These are phyloP conservation scores for Cyberlindnera euphorbiae DNA, from an alignment of 805 yeast genomes.

Conservation along the genomic window DNA sequence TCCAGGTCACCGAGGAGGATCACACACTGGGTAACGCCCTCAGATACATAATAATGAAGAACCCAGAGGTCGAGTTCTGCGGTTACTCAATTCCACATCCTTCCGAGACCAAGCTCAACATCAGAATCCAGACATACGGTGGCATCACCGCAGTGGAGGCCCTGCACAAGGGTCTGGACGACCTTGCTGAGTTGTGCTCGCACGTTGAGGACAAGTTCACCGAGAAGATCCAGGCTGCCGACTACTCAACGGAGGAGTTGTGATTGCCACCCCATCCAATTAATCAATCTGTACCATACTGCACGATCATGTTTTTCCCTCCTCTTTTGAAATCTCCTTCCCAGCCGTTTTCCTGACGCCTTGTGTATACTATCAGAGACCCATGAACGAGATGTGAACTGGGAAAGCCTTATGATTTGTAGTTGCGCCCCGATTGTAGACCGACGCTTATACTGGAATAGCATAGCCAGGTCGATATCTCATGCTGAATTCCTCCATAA, in stretches of 20 bases:
- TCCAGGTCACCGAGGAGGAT: slow-evolving; percentile 90
- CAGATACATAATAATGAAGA: slow-evolving; percentile 92
- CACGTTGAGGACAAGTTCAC: slow-evolving; percentile 77
- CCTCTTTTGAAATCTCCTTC: too few species aligned
- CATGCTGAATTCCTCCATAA: too few species aligned
- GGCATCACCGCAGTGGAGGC: slow-evolving; percentile 86
- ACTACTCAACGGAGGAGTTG: slow-evolving; percentile 40
- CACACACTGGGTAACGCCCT: slow-evolving; percentile 94
- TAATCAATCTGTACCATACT: too few species aligned
- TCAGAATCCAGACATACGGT: slow-evolving; percentile 92
- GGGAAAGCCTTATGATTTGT: too few species aligned
- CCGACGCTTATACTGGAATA: too few species aligned
- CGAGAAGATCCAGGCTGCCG: slow-evolving; percentile 57
- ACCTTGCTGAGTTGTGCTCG: slow-evolving; percentile 75
- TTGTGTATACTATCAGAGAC: too few species aligned
- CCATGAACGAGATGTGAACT: too few species aligned
- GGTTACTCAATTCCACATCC: slow-evolving; percentile 99
- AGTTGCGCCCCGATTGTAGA: too few species aligned
- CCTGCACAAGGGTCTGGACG: slow-evolving; percentile 83
- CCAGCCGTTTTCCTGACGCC: too few species aligned
- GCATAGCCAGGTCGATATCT: too few species aligned
- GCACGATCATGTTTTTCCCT: too few species aligned
- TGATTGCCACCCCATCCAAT: too few species aligned
- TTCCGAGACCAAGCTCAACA: slow-evolving; percentile 81
- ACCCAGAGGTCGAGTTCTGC: slow-evolving; percentile 96